Conservation (phyloP, 2,329 filamentous ascomycete genomes). For the Diaporthe humulicola region DNA sequence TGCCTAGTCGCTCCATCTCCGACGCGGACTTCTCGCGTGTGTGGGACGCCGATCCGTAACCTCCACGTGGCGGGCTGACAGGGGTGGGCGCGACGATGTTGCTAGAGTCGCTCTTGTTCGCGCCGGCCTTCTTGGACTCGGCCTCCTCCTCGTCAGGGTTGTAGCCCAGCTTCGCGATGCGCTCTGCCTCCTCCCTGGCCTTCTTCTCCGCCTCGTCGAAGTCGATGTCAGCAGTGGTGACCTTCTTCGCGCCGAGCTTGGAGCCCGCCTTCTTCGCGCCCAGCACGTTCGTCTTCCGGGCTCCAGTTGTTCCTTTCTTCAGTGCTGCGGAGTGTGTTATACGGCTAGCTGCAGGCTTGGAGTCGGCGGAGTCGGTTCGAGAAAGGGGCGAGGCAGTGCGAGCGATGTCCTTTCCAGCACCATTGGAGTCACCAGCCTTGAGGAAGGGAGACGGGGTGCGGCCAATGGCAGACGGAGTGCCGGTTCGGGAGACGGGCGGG, state of each 20-base stretch:
- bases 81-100: conserved; percentile 81
- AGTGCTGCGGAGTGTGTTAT: conserved; percentile 85
- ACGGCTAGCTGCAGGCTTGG: conserved; percentile 72
- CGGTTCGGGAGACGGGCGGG: conserved; percentile 90
- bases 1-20: conserved; percentile 89
- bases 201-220: conserved; percentile 98
- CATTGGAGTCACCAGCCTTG: conserved; percentile 75
- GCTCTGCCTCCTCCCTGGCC: conserved; percentile 96
- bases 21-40: conserved; percentile 74
- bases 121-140: conserved; percentile 56
- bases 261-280: conserved; percentile 83
- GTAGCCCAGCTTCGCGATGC: conserved; percentile 95
- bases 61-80: conserved; percentile 73
- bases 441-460: conserved; percentile 93
- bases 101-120: conserved; percentile 65
- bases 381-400: conserved; percentile 87
- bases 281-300: conserved; percentile 88
- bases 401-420: conserved; percentile 77
- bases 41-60: conserved; percentile 73
- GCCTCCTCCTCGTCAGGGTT: conserved; percentile 84
- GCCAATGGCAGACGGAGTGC: conserved; percentile 84
- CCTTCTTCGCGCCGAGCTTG: conserved; percentile 95
- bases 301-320: conserved; percentile 78
- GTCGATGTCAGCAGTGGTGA: conserved; percentile 84
- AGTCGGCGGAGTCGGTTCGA: conserved; percentile 68